Evolutionary conservation across 2,329 filamentous ascomycete species (phyloP), one percentile per base, ranked within the genome.

Genomic region (Penicillium aurantiogriseum): DNA sequence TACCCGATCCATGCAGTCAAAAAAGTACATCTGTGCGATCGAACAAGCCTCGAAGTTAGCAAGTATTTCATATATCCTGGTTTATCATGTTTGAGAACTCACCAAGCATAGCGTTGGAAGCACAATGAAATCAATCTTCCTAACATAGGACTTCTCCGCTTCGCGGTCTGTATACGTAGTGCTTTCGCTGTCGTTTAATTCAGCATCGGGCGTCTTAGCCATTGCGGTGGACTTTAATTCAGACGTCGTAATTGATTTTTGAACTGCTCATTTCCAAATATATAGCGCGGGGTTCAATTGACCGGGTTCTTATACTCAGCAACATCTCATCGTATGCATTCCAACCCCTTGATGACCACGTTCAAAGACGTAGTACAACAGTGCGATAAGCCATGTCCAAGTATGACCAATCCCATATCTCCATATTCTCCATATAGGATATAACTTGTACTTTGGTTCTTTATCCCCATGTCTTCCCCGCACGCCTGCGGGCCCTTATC

Each of bases 81-180:
- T 4, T n/a, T 5, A 15, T 11, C 4, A 13, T n/a, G 3, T 11
- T 19, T 1, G 5, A 31, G 2, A 3, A 17, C 60, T 50, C 66
- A 77, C 71, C 33, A 80, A 58, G 9, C 74, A 76, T 3, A 80
- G 66, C 43, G 77, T 74, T 0, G 79, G 78, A 5, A 81, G 66
- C 7, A 80, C 68, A 48, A 71, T 77, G 11, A 73, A 58, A 53
- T 80, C 79, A 54, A 80, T 70, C 67, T 80, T 76, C 58, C 70
- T 69, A 72, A 63, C 73, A 64, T 70, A 76, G 21, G 62, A 69
- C 59, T 33, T 72, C 65, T 67, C 76, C 46, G 68, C 67, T 57
- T 63, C 67, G 42, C 60, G 53, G 59, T 77, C 66, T 59, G 75
- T 64, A 58, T 69, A 58, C 51, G 66, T 38, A 7, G 47, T 56